phyloP scores from a whole-genome alignment of 768 basidiomycete species.

The Tulasnella sp. region DNA sequence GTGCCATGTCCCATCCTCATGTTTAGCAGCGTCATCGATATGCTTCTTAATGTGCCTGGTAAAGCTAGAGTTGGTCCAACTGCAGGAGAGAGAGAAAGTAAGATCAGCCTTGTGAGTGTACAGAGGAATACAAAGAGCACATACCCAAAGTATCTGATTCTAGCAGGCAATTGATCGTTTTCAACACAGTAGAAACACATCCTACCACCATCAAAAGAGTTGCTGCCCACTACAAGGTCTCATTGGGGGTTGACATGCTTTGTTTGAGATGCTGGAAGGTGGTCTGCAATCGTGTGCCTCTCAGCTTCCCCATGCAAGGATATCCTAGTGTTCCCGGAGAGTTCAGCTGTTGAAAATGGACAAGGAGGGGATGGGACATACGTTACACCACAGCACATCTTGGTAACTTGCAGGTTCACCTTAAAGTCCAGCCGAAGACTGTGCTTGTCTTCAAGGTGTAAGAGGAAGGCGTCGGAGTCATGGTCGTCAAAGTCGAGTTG shows the following conservation, averaged over 20 bases:
- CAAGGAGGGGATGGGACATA: neutral
- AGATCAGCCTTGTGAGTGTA: too few species aligned
- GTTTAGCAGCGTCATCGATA: too few species aligned
- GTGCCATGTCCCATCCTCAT: too few species aligned
- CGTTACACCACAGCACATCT: neutral
- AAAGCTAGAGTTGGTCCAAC: too few species aligned
- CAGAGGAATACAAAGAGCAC: too few species aligned
- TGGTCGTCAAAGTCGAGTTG: neutral
- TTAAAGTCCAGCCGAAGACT: neutral
- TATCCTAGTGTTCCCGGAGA: neutral
- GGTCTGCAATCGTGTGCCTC: neutral
- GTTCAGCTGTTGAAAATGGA: neutral
- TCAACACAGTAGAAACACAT: neutral
- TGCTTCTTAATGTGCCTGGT: too few species aligned
- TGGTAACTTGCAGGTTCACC: neutral
- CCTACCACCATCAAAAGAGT: neutral
- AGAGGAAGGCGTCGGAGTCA: neutral
- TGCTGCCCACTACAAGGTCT: neutral
- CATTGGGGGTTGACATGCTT: neutral
- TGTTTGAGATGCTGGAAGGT: neutral
- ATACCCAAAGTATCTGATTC: too few species aligned
- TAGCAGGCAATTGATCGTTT: too few species aligned
- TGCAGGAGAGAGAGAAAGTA: too few species aligned
- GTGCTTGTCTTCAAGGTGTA: neutral
- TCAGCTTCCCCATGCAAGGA: neutral